phyloP scores from a whole-genome alignment of 1,284 basidiomycete genomes.

The Puccinia triticina region DNA sequence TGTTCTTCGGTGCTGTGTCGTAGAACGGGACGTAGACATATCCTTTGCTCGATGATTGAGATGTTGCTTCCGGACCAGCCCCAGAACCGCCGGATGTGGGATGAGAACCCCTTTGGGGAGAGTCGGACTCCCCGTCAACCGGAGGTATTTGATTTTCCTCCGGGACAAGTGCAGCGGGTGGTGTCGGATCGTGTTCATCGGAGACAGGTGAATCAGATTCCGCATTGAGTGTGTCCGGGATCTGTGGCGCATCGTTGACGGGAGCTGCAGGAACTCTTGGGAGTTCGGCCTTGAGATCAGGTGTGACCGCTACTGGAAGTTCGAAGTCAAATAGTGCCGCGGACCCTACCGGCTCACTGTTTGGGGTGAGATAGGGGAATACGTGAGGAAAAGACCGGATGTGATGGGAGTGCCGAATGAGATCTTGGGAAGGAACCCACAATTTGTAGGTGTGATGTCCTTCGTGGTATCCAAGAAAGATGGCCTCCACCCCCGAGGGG shows the following conservation, averaged over 20 bases:
- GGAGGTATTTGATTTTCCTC: no score
- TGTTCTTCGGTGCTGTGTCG: neutral
- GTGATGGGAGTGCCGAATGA: neutral
- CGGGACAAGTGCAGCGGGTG: no score
- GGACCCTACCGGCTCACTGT: neutral
- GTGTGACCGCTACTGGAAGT: no score
- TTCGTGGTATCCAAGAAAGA: constrained; percentile 14
- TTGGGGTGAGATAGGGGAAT: neutral
- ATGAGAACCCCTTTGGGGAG: neutral
- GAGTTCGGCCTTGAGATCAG: no score
- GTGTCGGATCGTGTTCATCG: no score
- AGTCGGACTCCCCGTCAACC: neutral
- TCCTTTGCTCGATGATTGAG: neutral
- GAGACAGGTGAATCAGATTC: no score
- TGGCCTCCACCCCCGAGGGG: neutral
- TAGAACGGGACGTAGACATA: constrained; percentile 2
- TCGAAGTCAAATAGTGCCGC: no score
- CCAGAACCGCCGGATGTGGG: neutral
- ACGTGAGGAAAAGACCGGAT: neutral
- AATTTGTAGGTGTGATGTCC: constrained; percentile 8
- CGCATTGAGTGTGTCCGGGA: no score
- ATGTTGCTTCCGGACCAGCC: neutral
- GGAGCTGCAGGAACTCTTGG: no score
- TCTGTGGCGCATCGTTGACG: no score
- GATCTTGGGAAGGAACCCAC: neutral